These are phyloP conservation scores for Ustilago loliicola DNA, from an alignment of 1,284 basidiomycete genomes.

Conservation along the genomic window DNA sequence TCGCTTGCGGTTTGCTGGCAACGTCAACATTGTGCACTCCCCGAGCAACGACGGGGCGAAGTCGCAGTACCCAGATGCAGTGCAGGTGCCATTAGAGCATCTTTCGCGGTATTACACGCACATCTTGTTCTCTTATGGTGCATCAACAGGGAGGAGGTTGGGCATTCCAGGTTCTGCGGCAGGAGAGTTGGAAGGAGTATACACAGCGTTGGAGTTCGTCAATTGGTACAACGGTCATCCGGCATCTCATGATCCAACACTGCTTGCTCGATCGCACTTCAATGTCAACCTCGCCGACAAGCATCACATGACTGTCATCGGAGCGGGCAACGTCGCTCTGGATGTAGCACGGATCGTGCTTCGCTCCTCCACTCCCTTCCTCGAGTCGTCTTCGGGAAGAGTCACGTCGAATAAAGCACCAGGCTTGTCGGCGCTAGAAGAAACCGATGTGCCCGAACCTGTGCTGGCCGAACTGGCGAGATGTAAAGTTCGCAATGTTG, in stretches of 20 bases:
- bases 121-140: slow-evolving; percentile 84
- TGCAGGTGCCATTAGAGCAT: slow-evolving; percentile 76
- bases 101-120: slow-evolving; percentile 82
- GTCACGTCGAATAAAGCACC: slow-evolving; percentile 44
- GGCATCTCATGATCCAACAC: slow-evolving; percentile 61
- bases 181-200: slow-evolving; percentile 74
- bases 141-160: slow-evolving; percentile 74
- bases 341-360: slow-evolving; percentile 94
- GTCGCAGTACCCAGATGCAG: slow-evolving; percentile 73
- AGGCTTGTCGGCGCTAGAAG: slow-evolving; percentile 75
- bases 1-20: slow-evolving; percentile 80
- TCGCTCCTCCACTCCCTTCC: slow-evolving; percentile 62
- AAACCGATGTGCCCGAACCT: slow-evolving; percentile 83
- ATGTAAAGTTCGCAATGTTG: slow-evolving; percentile 81
- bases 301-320: slow-evolving; percentile 84
- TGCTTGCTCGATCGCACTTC: slow-evolving; percentile 9
- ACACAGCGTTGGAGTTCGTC: slow-evolving; percentile 87
- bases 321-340: slow-evolving; percentile 95
- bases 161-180: slow-evolving; percentile 73
- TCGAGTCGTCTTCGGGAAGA: slow-evolving; percentile 25
- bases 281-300: slow-evolving; percentile 74
- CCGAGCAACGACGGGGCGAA: slow-evolving; percentile 39
- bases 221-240: slow-evolving; percentile 99
- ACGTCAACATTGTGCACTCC: slow-evolving; percentile 79
- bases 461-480: slow-evolving; percentile 80